Conservation (phyloP, 305 asterid genomes). For the Solanum hybrid region DNA sequence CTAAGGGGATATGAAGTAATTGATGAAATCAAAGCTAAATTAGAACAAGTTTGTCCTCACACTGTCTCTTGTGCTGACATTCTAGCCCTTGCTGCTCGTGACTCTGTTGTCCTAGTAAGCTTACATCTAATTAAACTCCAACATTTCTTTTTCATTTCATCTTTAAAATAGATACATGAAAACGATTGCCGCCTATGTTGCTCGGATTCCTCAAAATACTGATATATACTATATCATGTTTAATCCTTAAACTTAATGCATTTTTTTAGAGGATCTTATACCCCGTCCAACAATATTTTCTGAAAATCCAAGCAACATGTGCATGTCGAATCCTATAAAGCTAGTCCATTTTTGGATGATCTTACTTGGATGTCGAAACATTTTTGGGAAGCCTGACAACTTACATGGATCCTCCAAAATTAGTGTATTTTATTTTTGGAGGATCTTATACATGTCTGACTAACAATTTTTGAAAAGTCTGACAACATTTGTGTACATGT, state of each 20-base stretch:
- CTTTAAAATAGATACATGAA: not conserved
- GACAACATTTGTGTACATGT: not conserved
- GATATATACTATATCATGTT: not conserved
- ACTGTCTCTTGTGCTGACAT: constrained; percentile 84
- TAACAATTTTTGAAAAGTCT: not conserved
- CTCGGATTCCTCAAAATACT: fast-evolving
- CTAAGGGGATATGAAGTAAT: constrained; percentile 66
- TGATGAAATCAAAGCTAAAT: constrained; percentile 61
- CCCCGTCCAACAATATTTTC: not conserved
- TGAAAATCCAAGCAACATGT: not conserved
- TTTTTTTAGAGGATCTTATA: not conserved
- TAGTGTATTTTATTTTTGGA: not conserved
- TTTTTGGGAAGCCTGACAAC: not conserved
- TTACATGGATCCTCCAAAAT: not conserved
- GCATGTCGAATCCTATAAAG: not conserved
- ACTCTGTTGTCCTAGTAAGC: constrained; percentile 59
- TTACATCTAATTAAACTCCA: not conserved
- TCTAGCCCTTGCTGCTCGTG: constrained; percentile 73
- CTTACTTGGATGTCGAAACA: not conserved
- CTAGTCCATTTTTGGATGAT: not conserved
- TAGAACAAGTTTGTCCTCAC: constrained; percentile 72
- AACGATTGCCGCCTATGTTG: not conserved
- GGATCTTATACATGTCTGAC: not conserved
- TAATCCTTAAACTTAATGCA: not conserved
- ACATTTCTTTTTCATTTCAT: not conserved